These are phyloP conservation scores for Abrus pulchellus DNA, from an alignment of 306 rosid genomes.

Conservation along the genomic window DNA sequence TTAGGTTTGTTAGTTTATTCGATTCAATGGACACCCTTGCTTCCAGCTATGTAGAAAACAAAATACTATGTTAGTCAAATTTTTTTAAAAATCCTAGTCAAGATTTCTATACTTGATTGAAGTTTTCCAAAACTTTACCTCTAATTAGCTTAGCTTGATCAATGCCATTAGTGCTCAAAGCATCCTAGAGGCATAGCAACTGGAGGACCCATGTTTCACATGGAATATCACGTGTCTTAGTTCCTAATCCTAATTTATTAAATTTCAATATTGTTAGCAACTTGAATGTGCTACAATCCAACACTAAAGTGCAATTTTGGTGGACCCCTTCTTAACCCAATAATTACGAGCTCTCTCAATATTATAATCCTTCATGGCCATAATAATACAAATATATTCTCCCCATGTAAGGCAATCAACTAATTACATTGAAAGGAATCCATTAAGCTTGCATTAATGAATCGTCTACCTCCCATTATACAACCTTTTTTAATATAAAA, in stretches of 20 bases:
- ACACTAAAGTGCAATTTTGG: conserved; percentile 55
- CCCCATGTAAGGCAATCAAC: conserved; percentile 42
- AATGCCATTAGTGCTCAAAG: conserved; percentile 45
- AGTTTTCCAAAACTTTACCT: conserved; percentile 42
- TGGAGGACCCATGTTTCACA: conserved; percentile 74
- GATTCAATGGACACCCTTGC: too few species aligned
- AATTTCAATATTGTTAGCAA: conserved; percentile 44
- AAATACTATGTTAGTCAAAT: not conserved
- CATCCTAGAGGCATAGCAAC: conserved; percentile 54
- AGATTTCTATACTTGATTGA: conserved; percentile 23
- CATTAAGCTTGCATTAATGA: conserved; percentile 62
- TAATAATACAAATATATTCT: too few species aligned
- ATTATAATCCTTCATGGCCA: conserved; percentile 27
- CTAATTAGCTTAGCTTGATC: conserved; percentile 4
- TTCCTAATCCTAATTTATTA: conserved; percentile 56
- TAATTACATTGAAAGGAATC: conserved; percentile 50
- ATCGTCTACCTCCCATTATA: conserved; percentile 56
- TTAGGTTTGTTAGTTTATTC: too few species aligned
- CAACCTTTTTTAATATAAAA: not conserved
- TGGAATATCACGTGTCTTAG: conserved; percentile 60
- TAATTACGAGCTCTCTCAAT: conserved; percentile 51
- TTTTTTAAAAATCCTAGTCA: conserved; percentile 10
- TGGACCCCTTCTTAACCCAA: conserved; percentile 57
- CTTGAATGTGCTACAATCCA: conserved; percentile 54
- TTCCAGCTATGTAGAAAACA: not conserved